Percentiles rank a stretch among this genome's conserved stretches.
phyloP scores from a whole-genome alignment of 2,329 filamentous ascomycete genomes.

The Stachybotrys elegans region DNA sequence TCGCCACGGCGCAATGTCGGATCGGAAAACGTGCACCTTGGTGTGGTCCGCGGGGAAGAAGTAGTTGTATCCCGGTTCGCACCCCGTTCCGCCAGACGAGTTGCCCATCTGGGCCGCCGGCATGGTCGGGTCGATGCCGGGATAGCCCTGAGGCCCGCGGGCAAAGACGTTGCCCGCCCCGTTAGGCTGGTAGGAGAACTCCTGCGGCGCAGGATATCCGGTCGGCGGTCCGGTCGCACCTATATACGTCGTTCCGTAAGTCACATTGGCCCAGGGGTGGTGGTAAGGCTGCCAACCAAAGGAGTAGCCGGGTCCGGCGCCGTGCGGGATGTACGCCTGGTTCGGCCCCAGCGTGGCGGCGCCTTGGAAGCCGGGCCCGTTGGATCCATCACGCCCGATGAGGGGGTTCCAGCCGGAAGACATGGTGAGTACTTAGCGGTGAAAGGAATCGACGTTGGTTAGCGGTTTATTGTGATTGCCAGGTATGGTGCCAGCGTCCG shows the following conservation, averaged over 20 bases:
- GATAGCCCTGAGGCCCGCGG: slow-evolving; percentile 36
- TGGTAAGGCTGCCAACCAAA: slow-evolving; percentile 19
- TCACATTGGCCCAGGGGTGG: slow-evolving; percentile 14
- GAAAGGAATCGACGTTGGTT: too few species aligned
- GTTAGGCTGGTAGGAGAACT: slow-evolving; percentile 30
- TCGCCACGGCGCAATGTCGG: slow-evolving; percentile 48
- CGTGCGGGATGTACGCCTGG: slow-evolving; percentile 32
- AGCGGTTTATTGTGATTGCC: too few species aligned
- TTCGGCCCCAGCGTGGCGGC: slow-evolving; percentile 27
- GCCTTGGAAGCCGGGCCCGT: slow-evolving; percentile 24
- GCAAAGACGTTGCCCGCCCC: slow-evolving; percentile 27
- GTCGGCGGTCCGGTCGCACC: slow-evolving; percentile 8
- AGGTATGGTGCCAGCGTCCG: too few species aligned
- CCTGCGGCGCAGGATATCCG: slow-evolving; percentile 20
- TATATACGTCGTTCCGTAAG: slow-evolving; percentile 20
- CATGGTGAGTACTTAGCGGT: too few species aligned
- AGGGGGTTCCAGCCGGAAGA: slow-evolving; percentile 35
- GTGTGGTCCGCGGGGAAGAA: slow-evolving; percentile 54
- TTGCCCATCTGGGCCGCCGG: slow-evolving; percentile 52
- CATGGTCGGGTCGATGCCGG: slow-evolving; percentile 37
- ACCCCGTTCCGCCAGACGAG: slow-evolving; percentile 51
- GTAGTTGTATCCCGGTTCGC: slow-evolving; percentile 60
- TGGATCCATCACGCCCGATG: slow-evolving; percentile 30
- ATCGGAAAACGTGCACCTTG: slow-evolving; percentile 54
- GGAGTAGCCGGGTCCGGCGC: slow-evolving; percentile 29